Evolutionary conservation across 2,329 filamentous ascomycete genomes (phyloP).

Genomic region (Coniochaeta sp.): DNA sequence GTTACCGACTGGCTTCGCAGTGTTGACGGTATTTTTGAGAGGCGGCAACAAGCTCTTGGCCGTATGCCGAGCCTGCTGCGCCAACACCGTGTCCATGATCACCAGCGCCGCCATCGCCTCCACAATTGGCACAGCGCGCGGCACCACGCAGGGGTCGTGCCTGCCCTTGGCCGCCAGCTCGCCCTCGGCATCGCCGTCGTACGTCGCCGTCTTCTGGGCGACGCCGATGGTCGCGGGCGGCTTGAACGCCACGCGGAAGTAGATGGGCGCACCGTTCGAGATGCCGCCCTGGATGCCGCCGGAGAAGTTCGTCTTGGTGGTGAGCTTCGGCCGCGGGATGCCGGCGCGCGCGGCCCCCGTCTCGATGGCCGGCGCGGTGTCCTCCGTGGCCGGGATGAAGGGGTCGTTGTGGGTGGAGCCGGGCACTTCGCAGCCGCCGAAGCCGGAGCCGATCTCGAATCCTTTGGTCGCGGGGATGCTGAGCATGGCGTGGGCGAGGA

Average conservation of each 20-base stretch:
- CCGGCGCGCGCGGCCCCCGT: slow-evolving; percentile 37
- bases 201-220: slow-evolving; percentile 76
- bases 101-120: slow-evolving; percentile 88
- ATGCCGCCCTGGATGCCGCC: slow-evolving; percentile 95
- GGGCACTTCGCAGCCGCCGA: slow-evolving; percentile 76
- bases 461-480: slow-evolving; percentile 92
- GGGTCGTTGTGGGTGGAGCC: slow-evolving; percentile 91
- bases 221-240: slow-evolving; percentile 88
- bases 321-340: slow-evolving; percentile 53
- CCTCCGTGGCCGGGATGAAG: slow-evolving; percentile 55
- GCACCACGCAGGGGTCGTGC: slow-evolving; percentile 90
- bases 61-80: slow-evolving; percentile 60
- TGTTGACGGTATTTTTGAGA: slow-evolving; percentile 23
- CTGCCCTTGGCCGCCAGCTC: slow-evolving; percentile 82
- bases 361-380: slow-evolving; percentile 25
- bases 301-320: slow-evolving; percentile 89
- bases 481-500: slow-evolving; percentile 87
- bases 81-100: slow-evolving; percentile 79
- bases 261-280: slow-evolving; percentile 86
- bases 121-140: slow-evolving; percentile 78
- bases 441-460: slow-evolving; percentile 92
- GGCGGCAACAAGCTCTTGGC: slow-evolving; percentile 37
- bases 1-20: slow-evolving; percentile 19
- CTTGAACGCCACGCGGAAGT: slow-evolving; percentile 94
- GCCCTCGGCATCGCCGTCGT: slow-evolving; percentile 64